These are phyloP conservation scores for Chiua virens DNA, from an alignment of 768 basidiomycete genomes.

Conservation along the genomic window DNA sequence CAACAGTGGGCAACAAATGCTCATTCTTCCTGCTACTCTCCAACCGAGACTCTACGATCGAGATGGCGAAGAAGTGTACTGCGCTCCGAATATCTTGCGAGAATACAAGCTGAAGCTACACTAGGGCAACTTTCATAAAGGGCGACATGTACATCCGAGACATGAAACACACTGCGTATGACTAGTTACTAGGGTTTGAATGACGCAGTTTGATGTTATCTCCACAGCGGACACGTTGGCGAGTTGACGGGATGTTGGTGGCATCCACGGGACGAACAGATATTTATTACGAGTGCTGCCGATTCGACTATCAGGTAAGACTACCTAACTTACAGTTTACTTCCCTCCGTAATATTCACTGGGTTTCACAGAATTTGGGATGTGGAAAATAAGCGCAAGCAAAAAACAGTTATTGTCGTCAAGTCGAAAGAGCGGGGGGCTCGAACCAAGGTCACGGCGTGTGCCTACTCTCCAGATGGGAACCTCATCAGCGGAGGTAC, in stretches of 20 bases:
- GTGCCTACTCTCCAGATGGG: constrained; percentile 89
- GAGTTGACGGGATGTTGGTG: constrained; percentile 88
- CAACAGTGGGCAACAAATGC: constrained; percentile 79
- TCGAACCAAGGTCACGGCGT: constrained; percentile 86
- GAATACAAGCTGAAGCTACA: constrained; percentile 48
- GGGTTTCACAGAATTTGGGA: constrained; percentile 81
- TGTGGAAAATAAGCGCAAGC: constrained; percentile 86
- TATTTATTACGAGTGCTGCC: constrained; percentile 91
- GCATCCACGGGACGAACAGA: constrained; percentile 84
- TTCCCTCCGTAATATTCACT: not conserved
- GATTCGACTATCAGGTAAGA: constrained; percentile 91
- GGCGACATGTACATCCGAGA: constrained; percentile 98
- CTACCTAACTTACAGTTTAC: not conserved
- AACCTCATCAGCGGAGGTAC: constrained; percentile 84
- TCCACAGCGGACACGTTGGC: constrained; percentile 84
- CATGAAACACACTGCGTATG: constrained; percentile 97
- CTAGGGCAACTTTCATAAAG: constrained; percentile 79
- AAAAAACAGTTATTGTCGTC: constrained; percentile 94
- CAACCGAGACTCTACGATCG: constrained; percentile 89
- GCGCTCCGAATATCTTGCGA: constrained; percentile 33
- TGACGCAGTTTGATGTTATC: constrained; percentile 5
- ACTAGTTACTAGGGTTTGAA: constrained; percentile 16
- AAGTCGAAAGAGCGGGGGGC: constrained; percentile 95
- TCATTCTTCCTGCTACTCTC: constrained; percentile 84
- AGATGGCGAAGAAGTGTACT: constrained; percentile 91